These are phyloP conservation scores for Phellinidium pouzarii DNA, from an alignment of 1,284 basidiomycete species.

Conservation along the genomic window DNA sequence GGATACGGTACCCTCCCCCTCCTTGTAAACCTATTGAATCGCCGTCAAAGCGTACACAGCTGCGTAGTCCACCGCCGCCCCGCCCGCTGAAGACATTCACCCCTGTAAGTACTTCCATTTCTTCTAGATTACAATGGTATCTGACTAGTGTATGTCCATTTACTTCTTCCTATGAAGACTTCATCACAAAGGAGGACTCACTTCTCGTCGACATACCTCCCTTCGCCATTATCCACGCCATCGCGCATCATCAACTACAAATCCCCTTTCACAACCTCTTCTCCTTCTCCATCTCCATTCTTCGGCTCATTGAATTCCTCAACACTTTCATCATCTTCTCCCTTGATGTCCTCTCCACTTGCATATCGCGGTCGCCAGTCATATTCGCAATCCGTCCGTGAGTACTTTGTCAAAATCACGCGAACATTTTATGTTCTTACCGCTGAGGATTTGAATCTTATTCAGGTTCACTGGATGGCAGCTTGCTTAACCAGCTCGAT, in stretches of 20 bases:
- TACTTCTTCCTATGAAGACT: background rate
- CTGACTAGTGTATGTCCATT: background rate
- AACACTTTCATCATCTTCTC: constrained; percentile 10
- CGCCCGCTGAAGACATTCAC: constrained; percentile 12
- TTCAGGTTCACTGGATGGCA: constrained; percentile 7
- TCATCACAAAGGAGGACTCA: background rate
- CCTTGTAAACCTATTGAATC: constrained; percentile 12
- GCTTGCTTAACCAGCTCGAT: constrained; percentile 15
- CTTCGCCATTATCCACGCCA: constrained; percentile 11
- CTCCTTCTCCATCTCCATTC: constrained; percentile 12
- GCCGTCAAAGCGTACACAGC: constrained; percentile 12
- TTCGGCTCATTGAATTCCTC: constrained; percentile 15
- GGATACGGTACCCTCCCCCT: constrained; percentile 15
- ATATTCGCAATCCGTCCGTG: constrained; percentile 6
- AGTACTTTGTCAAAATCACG: too few relatives aligned
- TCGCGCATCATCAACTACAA: constrained; percentile 13
- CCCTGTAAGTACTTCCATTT: constrained; percentile 1
- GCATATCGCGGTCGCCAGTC: constrained; percentile 15
- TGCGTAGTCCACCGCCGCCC: constrained; percentile 6
- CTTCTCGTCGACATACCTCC: constrained; percentile 8
- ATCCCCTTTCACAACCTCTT: constrained; percentile 1
- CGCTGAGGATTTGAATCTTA: background rate
- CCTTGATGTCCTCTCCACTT: constrained; percentile 15
- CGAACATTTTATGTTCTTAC: background rate
- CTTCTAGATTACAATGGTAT: background rate